phyloP scores from a whole-genome alignment of 768 basidiomycete species.

The Lactarius trivialis region DNA sequence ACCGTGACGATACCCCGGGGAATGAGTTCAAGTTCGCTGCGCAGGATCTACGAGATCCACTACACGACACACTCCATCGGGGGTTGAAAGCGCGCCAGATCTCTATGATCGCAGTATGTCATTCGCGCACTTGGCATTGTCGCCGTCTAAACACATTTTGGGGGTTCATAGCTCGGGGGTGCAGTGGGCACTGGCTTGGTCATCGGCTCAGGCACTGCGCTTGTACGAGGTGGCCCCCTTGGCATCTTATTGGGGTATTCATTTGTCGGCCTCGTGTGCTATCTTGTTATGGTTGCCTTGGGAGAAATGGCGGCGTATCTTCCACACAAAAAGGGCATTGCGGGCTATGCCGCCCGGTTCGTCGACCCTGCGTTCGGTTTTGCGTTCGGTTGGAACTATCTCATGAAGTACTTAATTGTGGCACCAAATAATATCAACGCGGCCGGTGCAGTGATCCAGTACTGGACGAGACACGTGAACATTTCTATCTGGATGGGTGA shows the following conservation, averaged over 20 bases:
- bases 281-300: conserved; percentile 50
- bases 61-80: conserved; percentile 30
- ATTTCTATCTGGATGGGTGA: conserved; percentile 54
- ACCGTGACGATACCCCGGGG: neutral
- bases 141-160: neutral
- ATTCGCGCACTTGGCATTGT: neutral
- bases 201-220: conserved; percentile 48
- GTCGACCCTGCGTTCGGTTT: conserved; percentile 65
- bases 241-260: conserved; percentile 38
- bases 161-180: conserved; percentile 28
- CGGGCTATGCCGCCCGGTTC: conserved; percentile 57
- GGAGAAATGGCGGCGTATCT: conserved; percentile 37
- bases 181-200: conserved; percentile 32
- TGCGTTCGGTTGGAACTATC: conserved; percentile 58
- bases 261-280: conserved; percentile 51
- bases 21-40: neutral
- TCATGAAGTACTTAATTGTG: conserved; percentile 44
- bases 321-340: conserved; percentile 53
- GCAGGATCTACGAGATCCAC: neutral
- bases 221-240: conserved; percentile 48
- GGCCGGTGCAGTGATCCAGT: conserved; percentile 39
- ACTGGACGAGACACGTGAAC: conserved; percentile 33
- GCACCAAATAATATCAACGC: conserved; percentile 64
- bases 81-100: conserved; percentile 33
- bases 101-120: conserved; percentile 36